Evolutionary conservation across 2,329 filamentous ascomycete species (phyloP).

Genomic region (Alternaria triticimaculans): DNA sequence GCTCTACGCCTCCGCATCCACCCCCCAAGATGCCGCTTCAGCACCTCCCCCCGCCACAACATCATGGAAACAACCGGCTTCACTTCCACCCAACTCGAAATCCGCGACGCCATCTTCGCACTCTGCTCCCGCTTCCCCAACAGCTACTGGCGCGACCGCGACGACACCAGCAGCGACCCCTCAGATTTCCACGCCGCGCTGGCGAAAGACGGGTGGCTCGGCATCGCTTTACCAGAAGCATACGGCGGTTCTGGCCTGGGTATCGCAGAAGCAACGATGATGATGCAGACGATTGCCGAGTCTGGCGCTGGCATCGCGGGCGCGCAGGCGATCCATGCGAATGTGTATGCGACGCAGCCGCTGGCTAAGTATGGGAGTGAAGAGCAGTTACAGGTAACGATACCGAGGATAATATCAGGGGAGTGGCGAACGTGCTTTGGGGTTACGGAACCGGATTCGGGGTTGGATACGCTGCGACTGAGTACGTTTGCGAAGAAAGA

Average conservation of each 20-base stretch:
- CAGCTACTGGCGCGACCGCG: slow-evolving; percentile 76
- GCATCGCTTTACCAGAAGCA: slow-evolving; percentile 77
- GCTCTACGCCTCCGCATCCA: background rate
- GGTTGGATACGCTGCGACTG: slow-evolving; percentile 77
- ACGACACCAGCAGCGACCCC: slow-evolving; percentile 74
- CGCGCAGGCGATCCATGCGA: slow-evolving; percentile 65
- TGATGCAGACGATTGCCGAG: slow-evolving; percentile 83
- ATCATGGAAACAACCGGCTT: slow-evolving; percentile 78
- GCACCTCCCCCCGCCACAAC: slow-evolving; percentile 26
- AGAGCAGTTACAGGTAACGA: slow-evolving; percentile 67
- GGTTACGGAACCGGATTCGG: slow-evolving; percentile 83
- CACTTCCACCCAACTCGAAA: slow-evolving; percentile 73
- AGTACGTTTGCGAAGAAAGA: slow-evolving; percentile 51
- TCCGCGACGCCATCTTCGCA: slow-evolving; percentile 72
- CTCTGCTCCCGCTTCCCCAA: slow-evolving; percentile 75
- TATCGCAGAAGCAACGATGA: slow-evolving; percentile 83
- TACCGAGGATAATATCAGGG: slow-evolving; percentile 75
- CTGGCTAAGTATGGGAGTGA: slow-evolving; percentile 74
- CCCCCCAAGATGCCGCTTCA: slow-evolving; percentile 34
- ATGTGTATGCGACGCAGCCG: slow-evolving; percentile 77
- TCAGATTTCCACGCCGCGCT: slow-evolving; percentile 77
- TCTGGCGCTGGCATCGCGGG: slow-evolving; percentile 80
- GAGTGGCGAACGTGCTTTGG: slow-evolving; percentile 78
- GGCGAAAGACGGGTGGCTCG: slow-evolving; percentile 79
- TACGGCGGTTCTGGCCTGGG: slow-evolving; percentile 77